phyloP scores from a whole-genome alignment of 257 asterid species.

The Capsicum baccatum region DNA sequence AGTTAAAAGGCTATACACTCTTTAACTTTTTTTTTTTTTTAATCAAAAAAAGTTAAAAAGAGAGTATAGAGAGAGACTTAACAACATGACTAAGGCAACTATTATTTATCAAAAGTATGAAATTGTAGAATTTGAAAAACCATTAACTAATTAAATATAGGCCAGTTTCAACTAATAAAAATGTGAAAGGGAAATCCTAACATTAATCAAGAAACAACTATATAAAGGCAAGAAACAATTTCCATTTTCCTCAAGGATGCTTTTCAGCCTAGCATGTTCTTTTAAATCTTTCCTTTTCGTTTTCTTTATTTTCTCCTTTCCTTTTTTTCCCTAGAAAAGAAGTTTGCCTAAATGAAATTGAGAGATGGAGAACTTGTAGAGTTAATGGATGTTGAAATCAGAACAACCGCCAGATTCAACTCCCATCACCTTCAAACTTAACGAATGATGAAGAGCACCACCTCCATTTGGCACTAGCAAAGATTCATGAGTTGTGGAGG shows the following conservation, averaged over 20 bases:
- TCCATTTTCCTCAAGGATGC: neutral
- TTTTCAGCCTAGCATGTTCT: neutral
- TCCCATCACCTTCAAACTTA: neutral
- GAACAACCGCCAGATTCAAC: neutral
- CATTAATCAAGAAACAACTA: neutral
- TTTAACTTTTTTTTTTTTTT: no score
- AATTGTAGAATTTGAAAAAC: neutral
- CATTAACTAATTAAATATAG: neutral
- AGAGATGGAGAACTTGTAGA: neutral
- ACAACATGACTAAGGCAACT: neutral
- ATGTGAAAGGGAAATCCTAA: neutral
- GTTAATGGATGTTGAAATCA: neutral
- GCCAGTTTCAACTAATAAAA: neutral
- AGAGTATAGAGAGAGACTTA: neutral
- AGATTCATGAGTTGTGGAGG: neutral
- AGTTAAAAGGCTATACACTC: neutral
- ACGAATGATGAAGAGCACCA: neutral
- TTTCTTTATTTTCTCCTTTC: neutral
- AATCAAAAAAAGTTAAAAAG: no score
- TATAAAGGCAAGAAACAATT: neutral
- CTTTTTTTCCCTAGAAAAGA: neutral
- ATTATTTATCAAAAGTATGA: neutral
- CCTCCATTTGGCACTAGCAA: slow-evolving; percentile 8
- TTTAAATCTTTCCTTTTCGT: neutral
- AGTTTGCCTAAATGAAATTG: neutral